phyloP scores from a whole-genome alignment of 192 early-diverging fungal species.

The Jimgerdemannia flammicorona region DNA sequence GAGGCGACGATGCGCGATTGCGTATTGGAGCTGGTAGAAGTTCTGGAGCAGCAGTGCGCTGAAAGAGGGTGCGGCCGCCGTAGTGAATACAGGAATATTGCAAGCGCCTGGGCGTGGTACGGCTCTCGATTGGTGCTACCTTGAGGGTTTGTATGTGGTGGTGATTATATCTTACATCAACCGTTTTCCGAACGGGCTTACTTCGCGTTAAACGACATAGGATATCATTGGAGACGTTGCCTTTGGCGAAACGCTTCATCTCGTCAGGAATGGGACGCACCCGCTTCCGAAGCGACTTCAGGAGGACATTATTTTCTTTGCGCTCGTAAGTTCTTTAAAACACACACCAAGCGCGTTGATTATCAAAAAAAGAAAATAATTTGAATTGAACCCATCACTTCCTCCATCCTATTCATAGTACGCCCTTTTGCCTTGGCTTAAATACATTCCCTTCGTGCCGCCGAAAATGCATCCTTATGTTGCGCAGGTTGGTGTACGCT shows the following conservation, averaged over 20 bases:
- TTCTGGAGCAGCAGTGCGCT: not conserved
- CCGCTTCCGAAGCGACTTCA: not conserved
- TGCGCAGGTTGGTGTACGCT: not conserved
- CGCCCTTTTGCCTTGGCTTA: not conserved
- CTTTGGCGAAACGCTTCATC: not conserved
- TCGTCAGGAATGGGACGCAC: not conserved
- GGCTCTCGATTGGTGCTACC: not conserved
- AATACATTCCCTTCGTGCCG: not conserved
- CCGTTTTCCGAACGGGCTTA: not conserved
- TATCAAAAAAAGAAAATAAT: too few relatives aligned
- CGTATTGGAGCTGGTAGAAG: not conserved
- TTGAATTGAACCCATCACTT: not conserved
- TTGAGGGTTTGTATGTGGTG: not conserved
- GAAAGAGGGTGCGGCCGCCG: not conserved
- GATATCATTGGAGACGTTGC: not conserved
- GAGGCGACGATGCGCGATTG: not conserved
- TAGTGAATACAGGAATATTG: not conserved
- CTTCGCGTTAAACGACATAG: not conserved
- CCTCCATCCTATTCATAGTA: not conserved
- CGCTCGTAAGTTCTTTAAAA: not conserved
- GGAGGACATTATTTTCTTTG: not conserved
- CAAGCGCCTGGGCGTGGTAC: not conserved
- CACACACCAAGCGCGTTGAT: not conserved
- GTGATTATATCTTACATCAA: not conserved
- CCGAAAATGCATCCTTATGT: not conserved